Conservation (phyloP, 768 basidiomycete genomes). For the Nevesoporus exiguus region DNA sequence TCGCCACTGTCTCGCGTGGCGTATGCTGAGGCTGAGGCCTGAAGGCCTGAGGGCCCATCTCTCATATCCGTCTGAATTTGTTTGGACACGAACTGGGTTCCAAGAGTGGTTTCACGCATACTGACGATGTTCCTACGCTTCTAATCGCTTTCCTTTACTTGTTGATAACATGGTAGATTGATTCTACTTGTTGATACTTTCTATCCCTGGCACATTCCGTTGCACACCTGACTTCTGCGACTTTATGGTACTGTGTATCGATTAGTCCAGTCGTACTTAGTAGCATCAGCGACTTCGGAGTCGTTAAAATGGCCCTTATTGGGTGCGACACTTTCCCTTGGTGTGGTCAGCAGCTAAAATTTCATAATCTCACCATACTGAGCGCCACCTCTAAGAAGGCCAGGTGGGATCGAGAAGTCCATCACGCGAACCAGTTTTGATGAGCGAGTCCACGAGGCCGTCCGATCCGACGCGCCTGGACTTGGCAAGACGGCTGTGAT, state of each 20-base stretch:
- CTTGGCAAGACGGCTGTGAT: no score
- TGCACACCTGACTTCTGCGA: constrained; percentile 1
- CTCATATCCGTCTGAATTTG: background rate
- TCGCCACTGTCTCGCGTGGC: constrained; percentile 26
- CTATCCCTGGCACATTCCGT: background rate
- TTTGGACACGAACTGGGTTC: background rate
- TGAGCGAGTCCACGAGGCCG: no score
- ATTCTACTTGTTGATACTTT: constrained; percentile 25
- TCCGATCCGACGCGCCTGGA: no score
- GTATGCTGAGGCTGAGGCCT: constrained; percentile 21
- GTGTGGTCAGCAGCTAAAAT: no score
- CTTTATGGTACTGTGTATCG: constrained; percentile 31
- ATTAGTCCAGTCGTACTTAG: background rate
- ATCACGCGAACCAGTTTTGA: no score
- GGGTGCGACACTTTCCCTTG: no score
- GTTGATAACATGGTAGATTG: constrained; percentile 23
- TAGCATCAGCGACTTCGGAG: background rate
- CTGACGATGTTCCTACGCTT: background rate
- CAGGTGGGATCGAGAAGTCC: no score
- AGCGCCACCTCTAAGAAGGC: no score
- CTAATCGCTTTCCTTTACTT: constrained; percentile 12
- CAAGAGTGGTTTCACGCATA: background rate
- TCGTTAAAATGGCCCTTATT: background rate
- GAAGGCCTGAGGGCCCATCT: no score
- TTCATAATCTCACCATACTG: no score